Evolutionary conservation across 345 rosid genomes (phyloP).

Genomic region (Trapa incisa): DNA sequence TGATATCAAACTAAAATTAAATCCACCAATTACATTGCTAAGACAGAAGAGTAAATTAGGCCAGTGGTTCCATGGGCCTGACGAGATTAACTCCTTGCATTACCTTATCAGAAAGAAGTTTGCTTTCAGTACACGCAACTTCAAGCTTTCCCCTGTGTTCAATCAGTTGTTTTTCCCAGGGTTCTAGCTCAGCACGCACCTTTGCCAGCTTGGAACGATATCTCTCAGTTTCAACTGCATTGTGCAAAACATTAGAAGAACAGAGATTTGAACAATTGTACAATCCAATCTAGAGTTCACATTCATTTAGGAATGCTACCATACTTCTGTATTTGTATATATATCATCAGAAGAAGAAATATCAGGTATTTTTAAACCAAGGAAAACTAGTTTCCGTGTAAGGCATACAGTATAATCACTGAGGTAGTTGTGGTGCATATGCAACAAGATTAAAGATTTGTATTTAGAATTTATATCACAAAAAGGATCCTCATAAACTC

Average conservation of each 20-base stretch:
- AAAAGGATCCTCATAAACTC: neutral
- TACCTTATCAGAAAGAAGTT: conserved; percentile 79
- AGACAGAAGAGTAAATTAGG: neutral
- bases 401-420: neutral
- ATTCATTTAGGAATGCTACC: too few species aligned
- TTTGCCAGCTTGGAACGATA: conserved; percentile 63
- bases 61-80: too few species aligned
- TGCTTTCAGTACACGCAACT: conserved; percentile 70
- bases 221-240: conserved; percentile 75
- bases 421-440: neutral
- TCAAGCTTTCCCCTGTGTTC: conserved; percentile 84
- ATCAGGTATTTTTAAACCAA: neutral
- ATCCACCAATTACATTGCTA: neutral
- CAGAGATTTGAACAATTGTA: conserved; percentile 2
- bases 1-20: neutral
- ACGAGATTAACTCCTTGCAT: neutral
- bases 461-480: neutral
- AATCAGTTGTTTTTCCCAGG: conserved; percentile 84
- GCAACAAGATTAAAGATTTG: neutral
- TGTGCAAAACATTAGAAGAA: conserved; percentile 14
- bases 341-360: neutral
- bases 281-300: neutral
- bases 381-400: neutral
- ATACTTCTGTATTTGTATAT: neutral
- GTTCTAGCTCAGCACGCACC: conserved; percentile 79